These are phyloP conservation scores for Pisolithus albus DNA, from an alignment of 768 basidiomycete species.

Conservation along the genomic window DNA sequence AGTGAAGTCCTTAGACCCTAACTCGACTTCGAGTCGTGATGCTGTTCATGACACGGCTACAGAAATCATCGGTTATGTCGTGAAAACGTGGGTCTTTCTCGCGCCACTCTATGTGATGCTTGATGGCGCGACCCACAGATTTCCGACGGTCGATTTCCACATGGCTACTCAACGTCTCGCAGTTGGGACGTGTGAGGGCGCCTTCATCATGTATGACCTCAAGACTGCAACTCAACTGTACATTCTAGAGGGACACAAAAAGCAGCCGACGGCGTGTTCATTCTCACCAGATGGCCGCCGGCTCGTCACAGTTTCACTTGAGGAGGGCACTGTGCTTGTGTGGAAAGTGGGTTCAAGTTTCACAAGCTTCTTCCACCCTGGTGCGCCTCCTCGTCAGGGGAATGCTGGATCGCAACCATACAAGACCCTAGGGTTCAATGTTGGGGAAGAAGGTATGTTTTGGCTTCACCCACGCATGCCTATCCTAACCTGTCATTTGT, in stretches of 20 bases:
- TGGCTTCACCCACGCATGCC: not conserved
- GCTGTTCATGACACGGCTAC: conserved; percentile 88
- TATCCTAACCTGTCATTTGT: not conserved
- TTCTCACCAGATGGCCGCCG: conserved; percentile 93
- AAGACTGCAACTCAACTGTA: conserved; percentile 94
- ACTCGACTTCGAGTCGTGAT: conserved; percentile 65
- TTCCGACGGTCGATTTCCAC: conserved; percentile 93
- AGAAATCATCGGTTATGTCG: conserved; percentile 91
- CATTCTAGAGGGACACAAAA: conserved; percentile 87
- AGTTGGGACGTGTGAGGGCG: conserved; percentile 92
- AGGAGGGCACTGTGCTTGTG: conserved; percentile 76
- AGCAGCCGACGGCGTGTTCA: conserved; percentile 72
- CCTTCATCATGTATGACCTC: conserved; percentile 92
- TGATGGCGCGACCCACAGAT: conserved; percentile 38
- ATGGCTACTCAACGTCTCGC: conserved; percentile 79
- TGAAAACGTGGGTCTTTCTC: conserved; percentile 61
- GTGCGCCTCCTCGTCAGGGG: conserved; percentile 88
- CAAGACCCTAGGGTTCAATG: conserved; percentile 80
- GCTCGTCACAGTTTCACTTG: conserved; percentile 79
- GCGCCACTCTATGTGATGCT: not conserved
- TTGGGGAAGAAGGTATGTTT: conserved; percentile 72
- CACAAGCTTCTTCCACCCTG: conserved; percentile 83
- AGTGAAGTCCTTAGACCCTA: conserved; percentile 94
- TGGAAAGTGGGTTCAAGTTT: conserved; percentile 96
- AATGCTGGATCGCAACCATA: conserved; percentile 76